Conservation (phyloP, 2,329 filamentous ascomycete species). For the Cladosporium sp. region DNA sequence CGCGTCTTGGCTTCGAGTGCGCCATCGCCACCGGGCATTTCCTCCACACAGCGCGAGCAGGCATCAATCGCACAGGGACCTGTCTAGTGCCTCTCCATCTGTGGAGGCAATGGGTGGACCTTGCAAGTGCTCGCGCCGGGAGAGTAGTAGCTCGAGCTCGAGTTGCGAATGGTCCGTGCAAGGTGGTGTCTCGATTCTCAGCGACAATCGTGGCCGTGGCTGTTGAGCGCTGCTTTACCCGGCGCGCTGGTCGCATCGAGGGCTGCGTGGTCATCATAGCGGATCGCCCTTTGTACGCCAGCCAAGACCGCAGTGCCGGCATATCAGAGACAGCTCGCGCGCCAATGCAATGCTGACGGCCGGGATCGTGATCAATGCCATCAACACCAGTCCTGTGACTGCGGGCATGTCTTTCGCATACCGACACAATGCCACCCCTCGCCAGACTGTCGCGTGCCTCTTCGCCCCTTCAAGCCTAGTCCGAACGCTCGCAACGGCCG, state of each 20-base stretch:
- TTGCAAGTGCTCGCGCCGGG: neutral
- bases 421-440: neutral
- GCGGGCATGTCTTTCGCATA: neutral
- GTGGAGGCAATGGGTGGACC: too few species aligned
- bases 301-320: neutral
- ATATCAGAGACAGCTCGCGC: neutral
- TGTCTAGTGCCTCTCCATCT: too few species aligned
- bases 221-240: neutral
- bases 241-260: neutral
- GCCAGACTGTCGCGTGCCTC: neutral
- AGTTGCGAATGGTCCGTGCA: neutral
- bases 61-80: too few species aligned
- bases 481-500: neutral
- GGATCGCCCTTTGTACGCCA: neutral
- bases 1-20: neutral
- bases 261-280: neutral
- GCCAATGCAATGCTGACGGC: neutral
- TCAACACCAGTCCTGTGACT: too few species aligned
- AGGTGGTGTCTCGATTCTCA: neutral
- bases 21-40: neutral
- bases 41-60: too few species aligned
- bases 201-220: neutral
- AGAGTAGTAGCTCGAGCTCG: neutral
- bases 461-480: neutral
- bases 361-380: too few species aligned